Conservation (phyloP, 2,329 filamentous ascomycete genomes). For the Diaporthe amygdali region DNA sequence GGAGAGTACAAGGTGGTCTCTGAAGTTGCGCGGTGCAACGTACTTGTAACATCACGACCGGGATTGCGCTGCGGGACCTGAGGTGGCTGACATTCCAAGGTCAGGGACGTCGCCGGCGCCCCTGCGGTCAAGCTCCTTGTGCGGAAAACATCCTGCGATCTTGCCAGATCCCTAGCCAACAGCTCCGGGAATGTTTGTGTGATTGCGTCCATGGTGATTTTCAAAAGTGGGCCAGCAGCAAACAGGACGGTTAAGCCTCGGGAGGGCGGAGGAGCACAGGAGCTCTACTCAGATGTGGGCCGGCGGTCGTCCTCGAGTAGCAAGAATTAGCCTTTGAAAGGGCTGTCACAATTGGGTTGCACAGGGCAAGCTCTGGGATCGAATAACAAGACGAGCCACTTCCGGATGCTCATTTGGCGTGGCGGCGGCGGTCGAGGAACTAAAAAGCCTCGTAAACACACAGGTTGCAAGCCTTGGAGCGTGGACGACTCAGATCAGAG, state of each 20-base stretch:
- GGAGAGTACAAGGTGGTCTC: conserved; percentile 20
- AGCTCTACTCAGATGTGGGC: neutral
- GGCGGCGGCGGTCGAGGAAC: conserved; percentile 19
- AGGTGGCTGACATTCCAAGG: conserved; percentile 23
- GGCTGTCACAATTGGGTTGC: conserved; percentile 3
- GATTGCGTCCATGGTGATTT: conserved; percentile 27
- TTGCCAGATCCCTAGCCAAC: conserved; percentile 58
- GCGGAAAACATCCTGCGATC: conserved; percentile 52
- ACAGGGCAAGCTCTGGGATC: conserved; percentile 13
- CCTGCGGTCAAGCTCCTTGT: conserved; percentile 60
- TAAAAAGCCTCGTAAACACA: conserved; percentile 9
- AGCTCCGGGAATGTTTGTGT: conserved; percentile 60
- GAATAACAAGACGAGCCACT: conserved; percentile 18
- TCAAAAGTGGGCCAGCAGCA: neutral
- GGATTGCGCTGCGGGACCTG: conserved; percentile 20
- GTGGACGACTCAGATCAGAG: conserved; percentile 19
- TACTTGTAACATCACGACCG: conserved; percentile 16
- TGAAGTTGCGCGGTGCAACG: conserved; percentile 20
- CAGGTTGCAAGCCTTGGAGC: neutral
- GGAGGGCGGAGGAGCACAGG: neutral
- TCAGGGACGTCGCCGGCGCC: conserved; percentile 44
- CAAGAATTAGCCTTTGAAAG: neutral
- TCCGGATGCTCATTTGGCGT: conserved; percentile 11
- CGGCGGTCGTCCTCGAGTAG: conserved; percentile 11
- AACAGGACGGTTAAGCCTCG: neutral